These are phyloP conservation scores for Vanrija humicola DNA, from an alignment of 1,284 basidiomycete genomes.

Conservation along the genomic window DNA sequence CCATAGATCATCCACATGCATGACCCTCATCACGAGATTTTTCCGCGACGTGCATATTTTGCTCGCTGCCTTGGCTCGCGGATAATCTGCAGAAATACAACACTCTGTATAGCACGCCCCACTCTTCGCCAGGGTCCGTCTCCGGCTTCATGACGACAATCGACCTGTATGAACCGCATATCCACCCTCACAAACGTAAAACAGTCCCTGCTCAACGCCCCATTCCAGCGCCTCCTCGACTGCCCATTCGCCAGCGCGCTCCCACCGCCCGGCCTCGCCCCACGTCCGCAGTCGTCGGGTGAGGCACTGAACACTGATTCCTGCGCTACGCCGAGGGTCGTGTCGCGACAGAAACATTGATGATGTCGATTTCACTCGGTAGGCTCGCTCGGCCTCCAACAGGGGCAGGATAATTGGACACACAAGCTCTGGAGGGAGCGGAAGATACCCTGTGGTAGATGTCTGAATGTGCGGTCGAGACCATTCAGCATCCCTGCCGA, in stretches of 20 bases:
- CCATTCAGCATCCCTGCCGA: too few species aligned
- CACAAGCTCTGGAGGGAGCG: slow-evolving; percentile 31
- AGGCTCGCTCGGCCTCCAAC: slow-evolving; percentile 15
- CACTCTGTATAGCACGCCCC: too few species aligned
- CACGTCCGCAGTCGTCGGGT: slow-evolving; percentile 20
- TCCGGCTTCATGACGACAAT: too few species aligned
- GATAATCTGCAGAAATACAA: too few species aligned
- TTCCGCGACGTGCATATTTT: too few species aligned
- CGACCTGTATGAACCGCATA: background rate
- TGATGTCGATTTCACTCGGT: too few species aligned
- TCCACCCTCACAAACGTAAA: background rate
- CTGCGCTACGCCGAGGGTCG: slow-evolving; percentile 21
- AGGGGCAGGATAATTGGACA: slow-evolving; percentile 27
- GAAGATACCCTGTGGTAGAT: slow-evolving; percentile 20
- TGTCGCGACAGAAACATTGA: slow-evolving; percentile 13
- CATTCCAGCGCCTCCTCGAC: slow-evolving; percentile 33
- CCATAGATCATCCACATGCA: too few species aligned
- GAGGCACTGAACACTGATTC: slow-evolving; percentile 21
- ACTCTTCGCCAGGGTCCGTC: too few species aligned
- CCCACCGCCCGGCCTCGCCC: slow-evolving; percentile 41
- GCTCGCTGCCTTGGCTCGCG: too few species aligned
- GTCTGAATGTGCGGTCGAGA: background rate
- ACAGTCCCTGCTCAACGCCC: slow-evolving; percentile 19
- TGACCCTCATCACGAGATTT: too few species aligned
- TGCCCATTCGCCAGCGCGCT: slow-evolving; percentile 33